phyloP scores from a whole-genome alignment of 805 yeast species.

The Isabelozyma rhagii region DNA sequence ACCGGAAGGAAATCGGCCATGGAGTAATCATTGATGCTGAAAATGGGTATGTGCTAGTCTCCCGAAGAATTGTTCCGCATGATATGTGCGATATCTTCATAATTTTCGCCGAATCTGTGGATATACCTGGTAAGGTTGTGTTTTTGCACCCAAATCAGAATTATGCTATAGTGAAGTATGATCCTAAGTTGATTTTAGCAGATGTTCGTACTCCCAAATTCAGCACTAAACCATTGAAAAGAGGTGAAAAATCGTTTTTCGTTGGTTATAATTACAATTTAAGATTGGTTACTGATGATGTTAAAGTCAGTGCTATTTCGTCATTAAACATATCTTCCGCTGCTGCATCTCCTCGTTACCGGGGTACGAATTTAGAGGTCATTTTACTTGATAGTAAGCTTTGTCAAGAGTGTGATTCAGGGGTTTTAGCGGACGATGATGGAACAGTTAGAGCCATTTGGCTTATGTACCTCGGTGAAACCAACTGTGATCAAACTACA shows the following conservation, averaged over 20 bases:
- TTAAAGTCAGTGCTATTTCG: conserved; percentile 72
- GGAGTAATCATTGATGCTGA: conserved; percentile 82
- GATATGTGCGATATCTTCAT: conserved; percentile 73
- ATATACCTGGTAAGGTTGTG: conserved; percentile 74
- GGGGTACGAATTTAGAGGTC: conserved; percentile 82
- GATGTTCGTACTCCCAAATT: conserved; percentile 68
- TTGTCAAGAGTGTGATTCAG: conserved; percentile 73
- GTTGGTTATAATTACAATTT: conserved; percentile 74
- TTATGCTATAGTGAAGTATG: conserved; percentile 80
- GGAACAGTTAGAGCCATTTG: conserved; percentile 84
- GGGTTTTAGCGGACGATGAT: conserved; percentile 70
- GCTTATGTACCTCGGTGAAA: conserved; percentile 81
- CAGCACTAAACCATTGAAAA: conserved; percentile 51
- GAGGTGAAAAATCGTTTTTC: conserved; percentile 77
- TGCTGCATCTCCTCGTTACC: conserved; percentile 69
- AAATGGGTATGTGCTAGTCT: conserved; percentile 74
- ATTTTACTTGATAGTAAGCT: conserved; percentile 69
- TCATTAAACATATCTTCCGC: conserved; percentile 71
- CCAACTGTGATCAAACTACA: conserved; percentile 44
- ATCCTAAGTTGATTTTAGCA: conserved; percentile 69
- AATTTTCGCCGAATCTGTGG: conserved; percentile 81
- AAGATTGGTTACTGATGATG: conserved; percentile 69
- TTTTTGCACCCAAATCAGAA: conserved; percentile 87
- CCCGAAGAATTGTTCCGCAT: conserved; percentile 79
- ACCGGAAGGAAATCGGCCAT: conserved; percentile 57